Evolutionary conservation across 345 rosid genomes (phyloP).

Genomic region (Fremontodendron californicum): DNA sequence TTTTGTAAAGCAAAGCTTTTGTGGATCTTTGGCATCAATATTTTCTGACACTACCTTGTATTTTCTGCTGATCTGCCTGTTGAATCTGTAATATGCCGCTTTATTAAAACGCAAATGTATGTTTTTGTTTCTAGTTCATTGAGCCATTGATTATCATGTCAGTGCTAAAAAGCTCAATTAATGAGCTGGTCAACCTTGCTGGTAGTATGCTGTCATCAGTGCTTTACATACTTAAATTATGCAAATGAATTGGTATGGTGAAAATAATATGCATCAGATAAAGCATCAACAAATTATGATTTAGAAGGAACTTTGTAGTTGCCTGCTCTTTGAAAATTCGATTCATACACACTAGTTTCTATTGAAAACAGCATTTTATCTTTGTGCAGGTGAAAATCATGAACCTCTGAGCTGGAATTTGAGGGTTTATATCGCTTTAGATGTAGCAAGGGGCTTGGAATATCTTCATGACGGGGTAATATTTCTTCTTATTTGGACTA

Average conservation of each 20-base stretch:
- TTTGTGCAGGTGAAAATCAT: slow-evolving; percentile 51
- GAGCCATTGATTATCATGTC: not conserved
- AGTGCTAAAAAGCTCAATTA: not conserved
- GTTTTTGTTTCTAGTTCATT: not conserved
- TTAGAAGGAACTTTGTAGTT: not conserved
- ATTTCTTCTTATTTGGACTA: slow-evolving; percentile 14
- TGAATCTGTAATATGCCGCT: not conserved
- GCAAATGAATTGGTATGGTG: not conserved
- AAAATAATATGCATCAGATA: not conserved
- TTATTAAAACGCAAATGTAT: not conserved
- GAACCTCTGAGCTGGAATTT: slow-evolving; percentile 75
- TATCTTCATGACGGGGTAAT: slow-evolving; percentile 99
- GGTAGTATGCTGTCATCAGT: not conserved
- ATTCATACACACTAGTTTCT: not conserved
- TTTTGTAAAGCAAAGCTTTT: slow-evolving; percentile 5
- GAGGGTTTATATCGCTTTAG: slow-evolving; percentile 80
- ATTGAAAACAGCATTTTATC: not conserved
- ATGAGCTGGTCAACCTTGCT: not conserved
- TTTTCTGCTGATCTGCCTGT: not conserved
- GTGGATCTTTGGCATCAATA: slow-evolving; percentile 3
- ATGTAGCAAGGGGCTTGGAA: slow-evolving; percentile 93
- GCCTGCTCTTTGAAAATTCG: not conserved
- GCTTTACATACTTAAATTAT: not conserved
- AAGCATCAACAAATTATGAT: not conserved
- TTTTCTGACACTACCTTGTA: slow-evolving; percentile 2